phyloP scores from a whole-genome alignment of 1,139 yeast species.

The Pichia sp. region DNA sequence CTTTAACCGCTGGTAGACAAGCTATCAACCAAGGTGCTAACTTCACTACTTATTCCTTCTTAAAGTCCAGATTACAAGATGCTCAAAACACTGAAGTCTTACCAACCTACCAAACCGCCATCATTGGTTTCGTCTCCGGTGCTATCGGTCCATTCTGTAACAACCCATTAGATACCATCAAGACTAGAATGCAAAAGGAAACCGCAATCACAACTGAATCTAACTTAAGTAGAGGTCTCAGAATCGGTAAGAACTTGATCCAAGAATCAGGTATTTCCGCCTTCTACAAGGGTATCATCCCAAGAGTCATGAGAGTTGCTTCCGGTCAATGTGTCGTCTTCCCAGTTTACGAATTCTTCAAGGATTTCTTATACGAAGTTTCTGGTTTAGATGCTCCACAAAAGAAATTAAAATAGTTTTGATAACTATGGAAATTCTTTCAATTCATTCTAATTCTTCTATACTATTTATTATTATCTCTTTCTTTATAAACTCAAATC shows the following conservation, averaged over 20 bases:
- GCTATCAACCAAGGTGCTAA: conserved; percentile 99
- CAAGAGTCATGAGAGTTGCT: conserved; percentile 98
- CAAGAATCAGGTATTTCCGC: conserved; percentile 89
- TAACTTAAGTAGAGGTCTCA: conserved; percentile 70
- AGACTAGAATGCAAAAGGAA: conserved; percentile 95
- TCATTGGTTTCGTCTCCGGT: conserved; percentile 89
- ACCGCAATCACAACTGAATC: conserved; percentile 65
- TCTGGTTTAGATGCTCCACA: conserved; percentile 34
- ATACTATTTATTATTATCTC: neutral
- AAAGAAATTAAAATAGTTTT: conserved; percentile 22
- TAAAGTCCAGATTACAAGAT: conserved; percentile 68
- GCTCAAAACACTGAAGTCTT: conserved; percentile 64
- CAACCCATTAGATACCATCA: conserved; percentile 97
- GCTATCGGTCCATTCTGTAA: conserved; percentile 98
- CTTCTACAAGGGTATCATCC: conserved; percentile 95
- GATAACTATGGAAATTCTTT: neutral
- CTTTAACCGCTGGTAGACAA: conserved; percentile 95
- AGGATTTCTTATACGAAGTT: conserved; percentile 58
- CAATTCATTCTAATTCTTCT: neutral
- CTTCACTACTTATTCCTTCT: conserved; percentile 90
- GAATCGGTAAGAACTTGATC: conserved; percentile 79
- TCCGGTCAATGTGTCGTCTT: conserved; percentile 99
- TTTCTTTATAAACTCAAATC: neutral
- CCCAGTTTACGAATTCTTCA: conserved; percentile 91
- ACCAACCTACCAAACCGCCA: conserved; percentile 94